Evolutionary conservation across 805 yeast species (phyloP).

Genomic region (Candida germanica): DNA sequence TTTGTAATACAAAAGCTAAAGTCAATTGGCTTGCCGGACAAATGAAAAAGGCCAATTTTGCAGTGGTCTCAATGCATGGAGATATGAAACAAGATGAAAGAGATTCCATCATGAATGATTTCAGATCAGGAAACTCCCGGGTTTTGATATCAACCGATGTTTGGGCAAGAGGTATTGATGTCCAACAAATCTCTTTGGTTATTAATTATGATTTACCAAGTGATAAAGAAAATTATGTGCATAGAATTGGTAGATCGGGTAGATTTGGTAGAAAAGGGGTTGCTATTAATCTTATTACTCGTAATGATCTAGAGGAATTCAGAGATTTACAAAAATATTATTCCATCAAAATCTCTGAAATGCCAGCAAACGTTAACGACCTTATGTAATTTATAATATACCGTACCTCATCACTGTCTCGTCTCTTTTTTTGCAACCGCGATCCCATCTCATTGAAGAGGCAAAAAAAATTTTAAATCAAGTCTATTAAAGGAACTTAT

Average conservation of each 20-base stretch:
- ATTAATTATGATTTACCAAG: conserved; percentile 92
- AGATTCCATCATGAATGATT: conserved; percentile 92
- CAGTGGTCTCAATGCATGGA: conserved; percentile 95
- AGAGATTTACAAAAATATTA: conserved; percentile 69
- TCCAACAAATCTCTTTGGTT: conserved; percentile 94
- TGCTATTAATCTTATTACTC: conserved; percentile 90
- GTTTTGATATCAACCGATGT: conserved; percentile 94
- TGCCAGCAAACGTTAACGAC: conserved; percentile 71
- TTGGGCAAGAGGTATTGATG: conserved; percentile 98
- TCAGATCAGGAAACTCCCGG: conserved; percentile 89
- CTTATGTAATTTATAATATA: conserved; percentile 14
- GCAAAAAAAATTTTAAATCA: conserved; percentile 3
- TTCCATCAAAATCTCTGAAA: conserved; percentile 69
- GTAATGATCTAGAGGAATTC: conserved; percentile 69
- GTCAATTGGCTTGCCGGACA: conserved; percentile 87
- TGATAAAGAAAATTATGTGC: conserved; percentile 93
- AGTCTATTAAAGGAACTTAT: conserved; percentile 3
- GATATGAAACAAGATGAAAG: conserved; percentile 95
- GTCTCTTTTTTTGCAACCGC: neutral
- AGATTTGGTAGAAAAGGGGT: conserved; percentile 98
- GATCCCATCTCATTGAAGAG: conserved; percentile 7
- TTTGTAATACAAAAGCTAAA: conserved; percentile 95
- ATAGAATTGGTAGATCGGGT: conserved; percentile 97
- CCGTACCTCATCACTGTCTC: no score
- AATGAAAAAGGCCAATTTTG: conserved; percentile 76